phyloP scores from a whole-genome alignment of 768 basidiomycete genomes.

The Russula foetens region DNA sequence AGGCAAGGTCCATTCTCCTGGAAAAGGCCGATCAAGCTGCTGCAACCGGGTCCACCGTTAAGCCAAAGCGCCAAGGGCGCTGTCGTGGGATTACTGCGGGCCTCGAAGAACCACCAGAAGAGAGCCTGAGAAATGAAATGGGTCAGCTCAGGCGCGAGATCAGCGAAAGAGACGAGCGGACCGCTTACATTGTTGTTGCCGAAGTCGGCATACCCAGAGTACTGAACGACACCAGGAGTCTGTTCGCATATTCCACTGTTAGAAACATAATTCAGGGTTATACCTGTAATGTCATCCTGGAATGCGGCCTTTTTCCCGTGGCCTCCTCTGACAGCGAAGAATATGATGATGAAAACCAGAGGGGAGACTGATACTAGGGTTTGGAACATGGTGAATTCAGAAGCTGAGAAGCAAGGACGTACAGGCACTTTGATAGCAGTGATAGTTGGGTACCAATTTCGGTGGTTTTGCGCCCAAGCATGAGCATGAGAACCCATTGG shows the following conservation, averaged over 20 bases:
- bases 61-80: constrained; percentile 6
- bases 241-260: constrained; percentile 1
- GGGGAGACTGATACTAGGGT: no score
- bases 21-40: constrained; percentile 2
- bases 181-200: background rate
- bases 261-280: background rate
- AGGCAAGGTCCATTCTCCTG: constrained; percentile 16
- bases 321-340: no score
- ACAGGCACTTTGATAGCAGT: no score
- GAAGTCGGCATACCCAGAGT: background rate
- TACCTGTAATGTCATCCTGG: background rate
- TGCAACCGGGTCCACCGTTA: constrained; percentile 3
- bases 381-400: no score
- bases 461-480: no score
- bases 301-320: background rate
- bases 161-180: background rate
- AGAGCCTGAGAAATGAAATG: background rate
- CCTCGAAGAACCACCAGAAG: constrained; percentile 9
- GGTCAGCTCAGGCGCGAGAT: background rate
- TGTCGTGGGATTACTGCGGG: background rate
- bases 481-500: no score
- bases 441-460: no score
- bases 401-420: no score
- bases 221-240: background rate
- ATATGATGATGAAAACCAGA: no score